Conservation (phyloP, 2,329 filamentous ascomycete species). For the Colletotrichum sp. region DNA sequence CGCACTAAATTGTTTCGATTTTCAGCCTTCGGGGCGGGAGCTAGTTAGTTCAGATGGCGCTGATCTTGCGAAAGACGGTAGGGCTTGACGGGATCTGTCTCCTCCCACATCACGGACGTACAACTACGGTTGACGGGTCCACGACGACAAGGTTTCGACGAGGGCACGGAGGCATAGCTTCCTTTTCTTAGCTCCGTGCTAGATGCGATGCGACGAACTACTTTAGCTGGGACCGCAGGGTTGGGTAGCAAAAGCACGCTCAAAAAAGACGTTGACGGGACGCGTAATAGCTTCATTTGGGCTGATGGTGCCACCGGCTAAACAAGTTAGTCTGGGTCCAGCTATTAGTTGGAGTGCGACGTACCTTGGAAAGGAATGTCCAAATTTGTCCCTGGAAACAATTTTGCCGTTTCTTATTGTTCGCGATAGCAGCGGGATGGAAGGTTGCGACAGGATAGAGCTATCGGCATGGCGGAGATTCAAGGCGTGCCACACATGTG, state of each 20-base stretch:
- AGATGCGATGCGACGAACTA: not conserved
- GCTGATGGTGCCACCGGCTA: not conserved
- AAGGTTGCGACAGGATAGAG: not conserved
- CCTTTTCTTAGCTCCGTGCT: not conserved
- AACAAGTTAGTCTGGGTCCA: not conserved
- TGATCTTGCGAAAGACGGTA: not conserved
- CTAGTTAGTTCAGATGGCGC: not conserved
- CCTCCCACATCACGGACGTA: not conserved
- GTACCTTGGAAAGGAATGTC: not conserved
- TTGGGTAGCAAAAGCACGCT: not conserved
- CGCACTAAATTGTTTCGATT: not conserved
- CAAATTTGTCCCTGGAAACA: not conserved
- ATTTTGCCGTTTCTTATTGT: not conserved
- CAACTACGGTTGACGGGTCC: not conserved
- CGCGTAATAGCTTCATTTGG: not conserved
- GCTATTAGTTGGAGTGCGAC: not conserved
- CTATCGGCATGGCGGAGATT: not conserved
- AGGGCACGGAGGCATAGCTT: not conserved
- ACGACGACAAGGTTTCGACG: not conserved
- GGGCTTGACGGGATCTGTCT: not conserved
- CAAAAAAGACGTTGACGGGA: not conserved
- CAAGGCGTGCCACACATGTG: not conserved
- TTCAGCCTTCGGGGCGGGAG: not conserved
- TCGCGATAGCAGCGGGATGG: not conserved
- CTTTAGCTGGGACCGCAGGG: not conserved